Conservation (phyloP, 108 stramenopile genomes). For the Chaetoceros muelleri region DNA sequence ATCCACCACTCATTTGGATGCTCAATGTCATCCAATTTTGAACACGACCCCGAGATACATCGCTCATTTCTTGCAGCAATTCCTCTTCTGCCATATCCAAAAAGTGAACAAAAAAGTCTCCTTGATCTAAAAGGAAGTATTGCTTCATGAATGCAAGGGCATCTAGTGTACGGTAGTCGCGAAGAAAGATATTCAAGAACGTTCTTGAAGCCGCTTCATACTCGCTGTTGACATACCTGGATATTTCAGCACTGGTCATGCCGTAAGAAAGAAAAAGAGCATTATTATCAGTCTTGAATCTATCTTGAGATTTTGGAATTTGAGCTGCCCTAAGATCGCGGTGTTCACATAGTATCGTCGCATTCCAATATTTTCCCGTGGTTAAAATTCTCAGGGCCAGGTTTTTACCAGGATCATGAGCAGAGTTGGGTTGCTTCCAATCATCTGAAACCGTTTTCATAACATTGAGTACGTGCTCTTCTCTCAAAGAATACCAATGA, state of each 20-base stretch:
- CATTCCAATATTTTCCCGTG: conserved; percentile 91
- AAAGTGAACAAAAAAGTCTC: conserved; percentile 94
- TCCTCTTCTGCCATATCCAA: conserved; percentile 88
- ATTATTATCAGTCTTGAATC: conserved; percentile 5
- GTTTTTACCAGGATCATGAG: too few species aligned
- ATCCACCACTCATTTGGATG: conserved; percentile 26
- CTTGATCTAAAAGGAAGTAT: conserved; percentile 95
- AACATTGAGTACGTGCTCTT: conserved; percentile 37
- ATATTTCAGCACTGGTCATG: conserved; percentile 33
- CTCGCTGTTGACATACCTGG: conserved; percentile 43
- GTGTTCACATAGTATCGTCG: conserved; percentile 52
- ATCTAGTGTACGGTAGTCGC: conserved; percentile 42
- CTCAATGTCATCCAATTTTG: conserved; percentile 72
- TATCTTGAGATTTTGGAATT: conserved; percentile 6
- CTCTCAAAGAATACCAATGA: conserved; percentile 34
- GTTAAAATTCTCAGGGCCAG: conserved; percentile 49
- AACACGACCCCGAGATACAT: conserved; percentile 61
- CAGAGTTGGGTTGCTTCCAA: conserved; percentile 16
- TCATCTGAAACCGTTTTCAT: conserved; percentile 12
- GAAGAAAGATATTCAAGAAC: conserved; percentile 55
- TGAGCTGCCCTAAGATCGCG: background rate
- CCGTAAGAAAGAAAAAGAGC: conserved; percentile 18
- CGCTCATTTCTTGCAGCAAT: conserved; percentile 39
- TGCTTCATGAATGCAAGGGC: conserved; percentile 81
- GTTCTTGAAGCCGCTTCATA: conserved; percentile 62